These are phyloP conservation scores for Gigaspora rosea DNA, from an alignment of 192 early-diverging fungal genomes.

Conservation along the genomic window DNA sequence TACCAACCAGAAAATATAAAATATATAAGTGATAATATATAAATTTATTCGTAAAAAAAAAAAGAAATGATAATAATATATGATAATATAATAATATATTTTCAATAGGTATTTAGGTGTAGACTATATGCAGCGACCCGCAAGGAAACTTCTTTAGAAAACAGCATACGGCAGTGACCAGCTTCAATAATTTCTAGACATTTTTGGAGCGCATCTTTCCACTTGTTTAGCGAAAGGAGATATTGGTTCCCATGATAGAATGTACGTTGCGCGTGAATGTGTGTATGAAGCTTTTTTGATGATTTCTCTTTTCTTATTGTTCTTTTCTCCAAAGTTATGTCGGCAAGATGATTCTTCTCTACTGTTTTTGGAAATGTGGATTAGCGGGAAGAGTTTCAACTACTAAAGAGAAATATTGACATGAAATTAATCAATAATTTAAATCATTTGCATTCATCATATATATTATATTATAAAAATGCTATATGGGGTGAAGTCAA, in stretches of 20 bases:
- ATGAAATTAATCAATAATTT: too few relatives aligned
- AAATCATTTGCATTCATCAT: too few relatives aligned
- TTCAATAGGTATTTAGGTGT: not conserved
- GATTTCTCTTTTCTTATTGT: too few relatives aligned
- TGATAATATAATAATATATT: not conserved
- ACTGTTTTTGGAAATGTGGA: too few relatives aligned
- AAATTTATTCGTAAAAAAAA: too few relatives aligned
- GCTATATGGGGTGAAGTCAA: too few relatives aligned
- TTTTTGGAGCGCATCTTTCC: constrained; percentile 13
- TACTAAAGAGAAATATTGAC: too few relatives aligned
- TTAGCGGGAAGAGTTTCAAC: too few relatives aligned
- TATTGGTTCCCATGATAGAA: not conserved
- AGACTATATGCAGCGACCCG: constrained; percentile 5
- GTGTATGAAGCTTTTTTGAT: too few relatives aligned
- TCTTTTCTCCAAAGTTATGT: too few relatives aligned
- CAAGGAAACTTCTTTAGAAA: constrained; percentile 16
- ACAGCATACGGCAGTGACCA: constrained; percentile 12
- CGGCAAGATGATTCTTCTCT: too few relatives aligned
- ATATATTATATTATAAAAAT: too few relatives aligned
- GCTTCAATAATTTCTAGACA: constrained; percentile 18
- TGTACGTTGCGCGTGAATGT: not conserved
- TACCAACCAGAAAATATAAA: not conserved
- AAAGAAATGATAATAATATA: not conserved
- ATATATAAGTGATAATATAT: not conserved
- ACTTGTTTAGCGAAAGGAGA: not conserved